Base-by-base conservation (phyloP, 2,329 filamentous ascomycete genomes). In the Colletotrichum eleusines region DNA sequence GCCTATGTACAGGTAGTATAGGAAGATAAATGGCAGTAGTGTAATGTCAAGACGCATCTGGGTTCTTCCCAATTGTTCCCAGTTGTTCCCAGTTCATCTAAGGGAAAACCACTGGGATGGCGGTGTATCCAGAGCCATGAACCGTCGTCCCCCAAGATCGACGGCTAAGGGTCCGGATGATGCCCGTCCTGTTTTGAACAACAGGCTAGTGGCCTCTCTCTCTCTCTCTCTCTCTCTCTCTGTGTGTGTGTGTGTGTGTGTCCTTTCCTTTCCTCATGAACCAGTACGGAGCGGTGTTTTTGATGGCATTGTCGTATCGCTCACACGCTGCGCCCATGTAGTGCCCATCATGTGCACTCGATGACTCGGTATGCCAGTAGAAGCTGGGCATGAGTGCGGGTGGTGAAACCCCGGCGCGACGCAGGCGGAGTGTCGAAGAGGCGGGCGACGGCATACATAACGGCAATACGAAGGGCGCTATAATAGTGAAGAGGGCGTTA, bases 11-110 rank as follows among this genome's bases (percentile, higher is more conserved):
- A n/a, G n/a, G n/a, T n/a, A n/a, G n/a, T n/a, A n/a, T n/a, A 18
- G 5, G 14, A 6, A 28, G 54, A 44, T 7, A n/a, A 42, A 55
- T 40, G 62, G 38, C 28, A 35, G 54, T 69, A 12, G 66, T 48
- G 48, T 14, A 28, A n/a, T 60, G 12, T 61, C 48, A 16, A 60
- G 20, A n/a, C 48, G 23, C 26, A 33, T 61, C 46, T 31, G 55
- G 62, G 55, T 61, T 61, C 20, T 66, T 63, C 63, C 63, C 50
- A 42, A 48, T 55, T 66, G n/a, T n/a, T n/a, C n/a, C n/a, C n/a
- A n/a, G n/a, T 61, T 61, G 23, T 66, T 63, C 63, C 63, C 50
- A 42, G 54, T 55, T 66, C 18, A 48, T 23, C 20, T 20, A 59
- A 50, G 40, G 20, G 8, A n/a, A 42, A 42, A 33, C 38, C 40